Evolutionary conservation across 75 land plant genomes (phyloP).

Genomic region (Ceratopteris richardii): DNA sequence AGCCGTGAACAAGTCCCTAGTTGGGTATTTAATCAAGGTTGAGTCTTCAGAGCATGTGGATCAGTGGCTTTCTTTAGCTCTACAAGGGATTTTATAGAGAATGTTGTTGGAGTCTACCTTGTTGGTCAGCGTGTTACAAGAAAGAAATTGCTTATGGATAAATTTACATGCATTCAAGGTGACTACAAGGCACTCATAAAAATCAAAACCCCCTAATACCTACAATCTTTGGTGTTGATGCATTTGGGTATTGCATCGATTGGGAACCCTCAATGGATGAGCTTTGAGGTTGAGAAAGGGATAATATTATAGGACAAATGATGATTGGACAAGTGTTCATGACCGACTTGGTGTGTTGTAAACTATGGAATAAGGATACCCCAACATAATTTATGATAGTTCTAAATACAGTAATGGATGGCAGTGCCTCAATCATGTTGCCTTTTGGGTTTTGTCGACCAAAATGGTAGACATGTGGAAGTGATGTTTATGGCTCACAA

Average conservation of each 20-base stretch:
- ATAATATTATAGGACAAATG: slow-evolving; percentile 76
- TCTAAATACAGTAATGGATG: slow-evolving; percentile 70
- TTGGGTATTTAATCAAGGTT: too few relatives aligned
- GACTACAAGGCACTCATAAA: slow-evolving; percentile 82
- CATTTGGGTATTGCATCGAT: slow-evolving; percentile 86
- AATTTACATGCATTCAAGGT: slow-evolving; percentile 89
- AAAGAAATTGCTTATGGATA: slow-evolving; percentile 76
- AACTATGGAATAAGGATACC: slow-evolving; percentile 73
- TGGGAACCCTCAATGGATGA: slow-evolving; percentile 90
- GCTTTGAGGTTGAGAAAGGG: slow-evolving; percentile 65
- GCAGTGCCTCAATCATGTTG: slow-evolving; percentile 63
- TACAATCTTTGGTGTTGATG: slow-evolving; percentile 89
- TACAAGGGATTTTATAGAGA: slow-evolving; percentile 63
- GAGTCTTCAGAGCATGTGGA: too few relatives aligned
- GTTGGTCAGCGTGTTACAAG: slow-evolving; percentile 90
- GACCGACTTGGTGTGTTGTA: slow-evolving; percentile 48
- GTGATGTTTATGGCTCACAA: slow-evolving; percentile 63
- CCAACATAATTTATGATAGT: slow-evolving; percentile 68
- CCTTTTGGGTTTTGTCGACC: slow-evolving; percentile 62
- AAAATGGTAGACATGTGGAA: slow-evolving; percentile 56
- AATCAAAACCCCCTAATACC: slow-evolving; percentile 91
- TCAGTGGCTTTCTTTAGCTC: too few relatives aligned
- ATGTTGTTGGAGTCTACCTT: slow-evolving; percentile 87
- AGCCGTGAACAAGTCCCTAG: too few relatives aligned
- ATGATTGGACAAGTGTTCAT: slow-evolving; percentile 92